Evolutionary conservation across 441 rosid genomes (phyloP).

Genomic region (Adansonia grandidieri): DNA sequence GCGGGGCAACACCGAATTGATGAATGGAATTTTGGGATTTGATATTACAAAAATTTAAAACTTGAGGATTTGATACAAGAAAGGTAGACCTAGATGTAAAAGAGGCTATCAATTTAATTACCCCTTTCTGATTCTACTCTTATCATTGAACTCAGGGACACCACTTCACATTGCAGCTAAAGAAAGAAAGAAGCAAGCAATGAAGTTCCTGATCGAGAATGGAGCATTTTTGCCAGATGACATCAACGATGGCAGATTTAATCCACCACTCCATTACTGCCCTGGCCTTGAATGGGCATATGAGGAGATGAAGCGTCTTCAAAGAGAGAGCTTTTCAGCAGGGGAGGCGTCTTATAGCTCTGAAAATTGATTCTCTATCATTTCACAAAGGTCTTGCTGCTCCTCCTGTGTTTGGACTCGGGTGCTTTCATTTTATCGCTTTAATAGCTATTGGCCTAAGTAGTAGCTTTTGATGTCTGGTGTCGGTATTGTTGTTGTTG

Average conservation of each 20-base stretch:
- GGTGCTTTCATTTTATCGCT: neutral
- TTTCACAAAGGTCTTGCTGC: neutral
- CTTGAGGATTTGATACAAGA: neutral
- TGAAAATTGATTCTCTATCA: slow-evolving; percentile 43
- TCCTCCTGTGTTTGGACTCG: neutral
- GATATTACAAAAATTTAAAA: neutral
- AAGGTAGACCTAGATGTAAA: neutral
- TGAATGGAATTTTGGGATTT: neutral
- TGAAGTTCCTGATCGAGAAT: slow-evolving; percentile 73
- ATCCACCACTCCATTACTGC: slow-evolving; percentile 90
- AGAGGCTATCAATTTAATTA: neutral
- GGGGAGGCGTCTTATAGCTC: slow-evolving; percentile 63
- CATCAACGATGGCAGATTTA: slow-evolving; percentile 76
- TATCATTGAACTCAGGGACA: slow-evolving; percentile 56
- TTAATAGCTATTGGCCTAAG: neutral
- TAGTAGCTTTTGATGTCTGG: neutral
- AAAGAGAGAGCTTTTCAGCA: slow-evolving; percentile 46
- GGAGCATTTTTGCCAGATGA: slow-evolving; percentile 88
- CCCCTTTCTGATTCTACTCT: neutral
- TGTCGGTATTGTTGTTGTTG: neutral
- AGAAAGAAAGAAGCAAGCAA: slow-evolving; percentile 79
- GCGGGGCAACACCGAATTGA: neutral
- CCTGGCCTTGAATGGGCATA: slow-evolving; percentile 94
- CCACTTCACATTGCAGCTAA: slow-evolving; percentile 87
- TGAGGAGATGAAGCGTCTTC: slow-evolving; percentile 72